Evolutionary conservation across 2,329 filamentous ascomycete genomes (phyloP).

Genomic region (Alternaria hordeiaustralica): DNA sequence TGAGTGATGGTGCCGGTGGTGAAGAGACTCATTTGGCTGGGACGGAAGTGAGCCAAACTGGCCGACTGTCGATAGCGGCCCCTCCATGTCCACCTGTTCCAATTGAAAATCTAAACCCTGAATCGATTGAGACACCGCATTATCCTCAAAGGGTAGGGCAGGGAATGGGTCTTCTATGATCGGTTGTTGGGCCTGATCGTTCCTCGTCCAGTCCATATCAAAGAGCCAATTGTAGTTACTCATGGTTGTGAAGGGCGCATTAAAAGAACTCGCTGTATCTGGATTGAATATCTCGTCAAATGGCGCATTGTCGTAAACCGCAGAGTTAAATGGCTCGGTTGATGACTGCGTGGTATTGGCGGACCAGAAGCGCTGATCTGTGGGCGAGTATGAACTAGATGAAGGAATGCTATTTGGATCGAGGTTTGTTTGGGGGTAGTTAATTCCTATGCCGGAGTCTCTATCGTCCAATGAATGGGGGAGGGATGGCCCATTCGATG

Average conservation of each 20-base stretch:
- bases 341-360: slow-evolving; percentile 39
- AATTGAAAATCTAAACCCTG: slow-evolving; percentile 35
- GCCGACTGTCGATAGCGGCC: slow-evolving; percentile 24
- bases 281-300: slow-evolving; percentile 65
- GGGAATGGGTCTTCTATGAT: slow-evolving; percentile 32
- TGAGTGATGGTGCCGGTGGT: slow-evolving; percentile 27
- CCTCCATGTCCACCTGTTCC: slow-evolving; percentile 31
- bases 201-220: slow-evolving; percentile 51
- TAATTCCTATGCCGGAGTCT: slow-evolving; percentile 33
- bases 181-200: slow-evolving; percentile 22
- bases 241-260: slow-evolving; percentile 69
- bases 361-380: slow-evolving; percentile 43
- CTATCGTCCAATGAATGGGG: slow-evolving; percentile 38
- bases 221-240: slow-evolving; percentile 70
- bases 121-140: slow-evolving; percentile 24
- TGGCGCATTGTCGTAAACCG: slow-evolving; percentile 41
- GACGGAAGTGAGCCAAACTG: slow-evolving; percentile 32
- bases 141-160: slow-evolving; percentile 24
- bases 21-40: slow-evolving; percentile 30
- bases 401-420: slow-evolving; percentile 25
- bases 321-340: slow-evolving; percentile 27
- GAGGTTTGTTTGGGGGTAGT: slow-evolving; percentile 25
- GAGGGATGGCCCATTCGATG: slow-evolving; percentile 38
- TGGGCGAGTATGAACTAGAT: slow-evolving; percentile 30
- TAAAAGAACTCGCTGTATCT: slow-evolving; percentile 69